Conservation (phyloP, 2,329 filamentous ascomycete species). For the Ascosphaera aggregata region DNA sequence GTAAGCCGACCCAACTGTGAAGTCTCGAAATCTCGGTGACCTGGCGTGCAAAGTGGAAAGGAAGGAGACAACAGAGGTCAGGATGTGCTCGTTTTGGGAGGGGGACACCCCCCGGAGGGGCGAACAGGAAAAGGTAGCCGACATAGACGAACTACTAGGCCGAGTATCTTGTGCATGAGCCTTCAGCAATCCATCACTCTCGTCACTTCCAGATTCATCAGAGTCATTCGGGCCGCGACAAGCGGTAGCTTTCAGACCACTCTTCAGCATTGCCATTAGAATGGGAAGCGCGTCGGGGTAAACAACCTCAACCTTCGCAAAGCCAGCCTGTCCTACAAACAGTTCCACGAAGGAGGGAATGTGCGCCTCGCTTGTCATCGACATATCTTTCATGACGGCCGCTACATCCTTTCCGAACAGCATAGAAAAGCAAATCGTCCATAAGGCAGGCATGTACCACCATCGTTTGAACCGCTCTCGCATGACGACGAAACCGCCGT, state of each 20-base stretch:
- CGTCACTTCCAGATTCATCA: slow-evolving; percentile 1
- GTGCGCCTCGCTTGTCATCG: too few relatives aligned
- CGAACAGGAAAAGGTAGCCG: background rate
- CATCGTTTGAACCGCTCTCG: slow-evolving; percentile 59
- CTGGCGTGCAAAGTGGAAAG: slow-evolving; percentile 54
- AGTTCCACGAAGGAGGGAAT: too few relatives aligned
- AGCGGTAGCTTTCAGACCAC: slow-evolving; percentile 44
- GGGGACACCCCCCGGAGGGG: slow-evolving; percentile 1
- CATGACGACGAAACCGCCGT: slow-evolving; percentile 72
- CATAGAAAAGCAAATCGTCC: slow-evolving; percentile 73
- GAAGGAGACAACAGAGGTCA: slow-evolving; percentile 59
- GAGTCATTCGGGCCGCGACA: slow-evolving; percentile 35
- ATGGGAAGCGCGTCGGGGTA: slow-evolving; percentile 61
- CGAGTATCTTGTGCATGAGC: background rate
- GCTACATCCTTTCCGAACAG: slow-evolving; percentile 67
- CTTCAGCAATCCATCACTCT: slow-evolving; percentile 2
- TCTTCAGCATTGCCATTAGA: slow-evolving; percentile 68
- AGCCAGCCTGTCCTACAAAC: too few relatives aligned
- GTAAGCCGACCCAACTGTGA: slow-evolving; percentile 58
- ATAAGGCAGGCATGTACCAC: slow-evolving; percentile 69
- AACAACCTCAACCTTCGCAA: slow-evolving; percentile 37
- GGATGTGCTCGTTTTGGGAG: slow-evolving; percentile 37
- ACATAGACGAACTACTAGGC: slow-evolving; percentile 1
- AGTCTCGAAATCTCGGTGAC: slow-evolving; percentile 60
- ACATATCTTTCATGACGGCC: too few relatives aligned